Evolutionary conservation across 169 alveolate genomes (phyloP).

Genomic region (Neospora caninum): DNA sequence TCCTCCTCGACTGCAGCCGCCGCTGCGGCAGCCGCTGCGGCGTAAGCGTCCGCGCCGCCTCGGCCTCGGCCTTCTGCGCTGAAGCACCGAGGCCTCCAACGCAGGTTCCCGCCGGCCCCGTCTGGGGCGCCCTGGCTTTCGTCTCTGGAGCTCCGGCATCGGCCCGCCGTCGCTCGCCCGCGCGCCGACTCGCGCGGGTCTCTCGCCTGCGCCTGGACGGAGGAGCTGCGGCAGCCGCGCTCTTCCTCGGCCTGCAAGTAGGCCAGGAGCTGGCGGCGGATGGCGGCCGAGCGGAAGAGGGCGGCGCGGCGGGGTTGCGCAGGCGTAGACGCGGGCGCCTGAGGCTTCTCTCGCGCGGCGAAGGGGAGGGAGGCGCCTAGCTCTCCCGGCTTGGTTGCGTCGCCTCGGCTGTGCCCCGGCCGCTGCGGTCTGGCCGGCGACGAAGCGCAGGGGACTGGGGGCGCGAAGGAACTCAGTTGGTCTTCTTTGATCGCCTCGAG

Average conservation of each 20-base stretch:
- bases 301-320: not conserved
- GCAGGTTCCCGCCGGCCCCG: no score
- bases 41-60: not conserved
- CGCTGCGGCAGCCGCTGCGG: slow-evolving; percentile 26
- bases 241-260: slow-evolving; percentile 29
- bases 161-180: not conserved
- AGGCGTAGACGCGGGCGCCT: not conserved
- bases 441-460: not conserved
- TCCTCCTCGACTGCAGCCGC: slow-evolving; percentile 16
- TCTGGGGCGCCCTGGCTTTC: no score
- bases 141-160: no score
- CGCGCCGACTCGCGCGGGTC: not conserved
- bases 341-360: not conserved
- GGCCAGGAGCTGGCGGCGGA: not conserved
- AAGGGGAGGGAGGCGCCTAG: not conserved
- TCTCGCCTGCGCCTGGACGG: not conserved
- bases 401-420: not conserved
- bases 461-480: not conserved
- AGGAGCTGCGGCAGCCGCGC: not conserved
- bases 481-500: not conserved
- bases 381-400: no score
- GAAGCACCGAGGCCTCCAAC: not conserved
- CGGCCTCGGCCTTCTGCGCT: slow-evolving; percentile 2
- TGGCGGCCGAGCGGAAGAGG: not conserved
- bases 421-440: not conserved